Base-by-base conservation (phyloP, 257 asterid genomes). In the Salvia rosmarinus region DNA sequence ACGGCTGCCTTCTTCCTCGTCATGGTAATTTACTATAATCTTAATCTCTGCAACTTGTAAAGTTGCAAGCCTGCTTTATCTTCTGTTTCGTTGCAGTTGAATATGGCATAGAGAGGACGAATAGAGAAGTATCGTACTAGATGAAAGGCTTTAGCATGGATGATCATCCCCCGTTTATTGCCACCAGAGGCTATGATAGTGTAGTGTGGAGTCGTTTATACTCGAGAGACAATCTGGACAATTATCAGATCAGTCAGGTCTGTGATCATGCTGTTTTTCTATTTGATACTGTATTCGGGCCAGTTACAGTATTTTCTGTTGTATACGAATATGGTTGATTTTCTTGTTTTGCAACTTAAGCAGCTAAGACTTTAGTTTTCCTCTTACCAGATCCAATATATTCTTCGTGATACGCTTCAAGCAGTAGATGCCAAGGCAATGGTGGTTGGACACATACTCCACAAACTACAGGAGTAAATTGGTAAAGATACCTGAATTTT, bases 361-460 rank as follows among this genome's bases (percentile, higher is more conserved):
- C 50, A 39, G 35, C 67, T 64, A 35, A 30, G 60, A 67, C 7
- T 39, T 75, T 21, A 44, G 9, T 25, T 73, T 77, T 35, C 64
- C 78, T 72, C 70, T 67, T 32, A 12, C 66, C 88, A 94, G 98
- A 85, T 91, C 67, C 86, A 87, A 83, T 79, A 87, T 20, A 78
- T 88, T 84, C 91, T 94, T 59, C 83, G 73, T 14, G 88, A 94
- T 81, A 90, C 99, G 21, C 94, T 94, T 73, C 68, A 79, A 82
- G 91, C 86, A 49, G 81, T 88, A 64, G 96, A 90, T 32, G 99
- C 95, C 69, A 89, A 86, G 77, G 96, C 89, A 39, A 94, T 94
- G 99, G 96, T 94, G 69, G 99, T 94, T 13, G 99, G 99, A n/a
- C 99, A n/a, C 99, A 94, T 71, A 91, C 99, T 70, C 97, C 99